These are phyloP conservation scores for Zizania palustris DNA, from an alignment of 202 grass and related monocot genomes.

Conservation along the genomic window DNA sequence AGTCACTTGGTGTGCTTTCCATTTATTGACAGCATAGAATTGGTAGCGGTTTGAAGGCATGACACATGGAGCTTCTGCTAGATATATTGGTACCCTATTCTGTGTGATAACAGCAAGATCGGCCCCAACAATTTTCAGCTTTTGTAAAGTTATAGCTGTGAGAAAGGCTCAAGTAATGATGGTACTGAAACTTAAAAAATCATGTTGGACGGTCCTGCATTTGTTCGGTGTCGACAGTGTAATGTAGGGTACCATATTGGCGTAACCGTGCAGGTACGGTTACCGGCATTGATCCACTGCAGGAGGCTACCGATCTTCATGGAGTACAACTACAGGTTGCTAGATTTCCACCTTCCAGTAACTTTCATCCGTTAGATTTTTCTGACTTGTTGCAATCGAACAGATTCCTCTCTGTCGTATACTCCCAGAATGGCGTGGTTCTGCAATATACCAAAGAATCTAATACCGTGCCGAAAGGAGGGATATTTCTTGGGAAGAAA, in stretches of 20 bases:
- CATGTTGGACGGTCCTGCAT: constrained; percentile 17
- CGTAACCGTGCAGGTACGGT: constrained; percentile 31
- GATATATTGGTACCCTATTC: no score
- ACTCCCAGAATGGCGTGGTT: no score
- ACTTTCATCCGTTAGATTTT: background rate
- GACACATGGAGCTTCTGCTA: background rate
- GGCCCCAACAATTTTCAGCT: background rate
- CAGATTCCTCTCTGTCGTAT: no score
- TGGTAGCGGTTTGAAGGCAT: background rate
- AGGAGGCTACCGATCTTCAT: background rate
- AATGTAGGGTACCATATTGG: background rate
- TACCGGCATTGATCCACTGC: constrained; percentile 7
- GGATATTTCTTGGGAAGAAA: no score
- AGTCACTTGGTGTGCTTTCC: background rate
- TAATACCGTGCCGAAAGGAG: no score
- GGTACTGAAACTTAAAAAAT: constrained; percentile 9
- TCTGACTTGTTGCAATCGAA: background rate
- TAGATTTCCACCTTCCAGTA: constrained; percentile 4
- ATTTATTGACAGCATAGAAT: background rate
- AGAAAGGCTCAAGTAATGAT: background rate
- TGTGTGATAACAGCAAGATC: background rate
- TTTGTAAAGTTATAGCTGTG: background rate
- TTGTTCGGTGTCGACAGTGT: constrained; percentile 21
- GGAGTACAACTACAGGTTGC: constrained; percentile 17
- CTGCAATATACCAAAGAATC: no score